Base-by-base conservation (phyloP, 306 rosid species). In the Carpinus viminea region DNA sequence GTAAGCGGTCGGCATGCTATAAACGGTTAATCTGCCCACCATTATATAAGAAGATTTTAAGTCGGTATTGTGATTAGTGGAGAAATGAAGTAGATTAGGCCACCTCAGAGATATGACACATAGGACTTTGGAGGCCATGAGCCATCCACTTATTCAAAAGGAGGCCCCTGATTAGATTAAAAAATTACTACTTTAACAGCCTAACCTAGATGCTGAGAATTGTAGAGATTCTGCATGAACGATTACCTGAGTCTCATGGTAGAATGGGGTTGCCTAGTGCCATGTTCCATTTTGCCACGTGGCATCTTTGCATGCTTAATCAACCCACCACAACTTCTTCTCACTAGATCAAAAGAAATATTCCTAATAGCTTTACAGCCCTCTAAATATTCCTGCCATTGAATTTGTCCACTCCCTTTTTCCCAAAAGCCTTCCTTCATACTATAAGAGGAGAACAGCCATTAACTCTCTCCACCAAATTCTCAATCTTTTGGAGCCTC, bases 341-440 rank as follows among this genome's bases (percentile, higher is more conserved):
- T 24, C 38, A 24, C 24, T 41, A 41, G 45, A 41, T 72, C 81
- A 85, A 82, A 89, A 84, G 59, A 79, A 83, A 87, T 86, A 92
- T 91, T 89, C 94, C 78, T 15, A 75, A 68, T 87, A 45, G 76
- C 97, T 95, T 92, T 90, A 87, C 88, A 87, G 82, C 91, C 84
- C 88, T 61, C 76, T 74, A 83, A 86, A 85, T 87, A 91, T 91
- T 85, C 90, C 15, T 48, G 13, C 83, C 75, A 83, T 31, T 62
- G 98, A 90, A 95, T 92, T 80, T 86, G 69, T 94, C 72, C 98
- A 84, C 51, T 86, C 55, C 80, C 4, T 7, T 41, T 79, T 83
- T 84, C 62, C 70, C 20, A 70, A 18, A 76, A 69, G 43, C 84
- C 91, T 85, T 81, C 81, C 71, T 41, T 77, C 52, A 68, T 88